Base-by-base conservation (phyloP, 441 rosid genomes). In the Euphorbia schlechtendalii region DNA sequence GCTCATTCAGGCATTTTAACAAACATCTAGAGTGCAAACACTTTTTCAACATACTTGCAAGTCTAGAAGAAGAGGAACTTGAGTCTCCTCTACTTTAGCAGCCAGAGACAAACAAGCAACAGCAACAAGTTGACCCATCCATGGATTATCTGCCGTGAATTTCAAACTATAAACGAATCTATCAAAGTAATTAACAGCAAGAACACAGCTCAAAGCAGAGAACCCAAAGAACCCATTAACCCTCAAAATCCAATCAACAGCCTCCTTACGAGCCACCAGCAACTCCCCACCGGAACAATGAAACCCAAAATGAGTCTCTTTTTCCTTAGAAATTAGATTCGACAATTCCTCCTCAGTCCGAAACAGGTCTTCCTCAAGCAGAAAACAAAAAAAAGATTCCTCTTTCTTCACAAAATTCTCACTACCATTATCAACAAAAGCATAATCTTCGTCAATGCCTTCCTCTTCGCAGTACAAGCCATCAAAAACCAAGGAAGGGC, bases 401-500 rank as follows among this genome's bases (percentile, higher is more conserved):
- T 70, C 72, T 30, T 72, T 69, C 61, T 15, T 64, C 69, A 27
- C 61, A 69, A 5, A 46, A 8, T 22, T 27, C 22, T 54, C 34
- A 25, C 65, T 11, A 6, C 52, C 69, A 2, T 48, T 66, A 59
- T 66, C 83, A 63, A 60, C 68, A 14, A 56, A 74, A 49, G 36
- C 61, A 58, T 53, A 68, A 67, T 78, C 85, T 18, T 66, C 87
- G 32, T 66, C 88, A 63, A 83, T 77, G 54, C 78, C 72, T 68
- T 81, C 86, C 66, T 91, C 98, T 68, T 89, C 91, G 34, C 98
- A 92, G 68, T 69, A 87, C 13, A 92, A 91, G 1, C 73, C 83
- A 63, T 89, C 91, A 40, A 78, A 78, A 64, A 70, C 61, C 64
- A 74, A 70, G 43, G 56, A 68, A 62, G 84, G 71, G 69, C 66